Evolutionary conservation across 1,139 yeast species (phyloP).

Genomic region (Pichiaceae sp.): DNA sequence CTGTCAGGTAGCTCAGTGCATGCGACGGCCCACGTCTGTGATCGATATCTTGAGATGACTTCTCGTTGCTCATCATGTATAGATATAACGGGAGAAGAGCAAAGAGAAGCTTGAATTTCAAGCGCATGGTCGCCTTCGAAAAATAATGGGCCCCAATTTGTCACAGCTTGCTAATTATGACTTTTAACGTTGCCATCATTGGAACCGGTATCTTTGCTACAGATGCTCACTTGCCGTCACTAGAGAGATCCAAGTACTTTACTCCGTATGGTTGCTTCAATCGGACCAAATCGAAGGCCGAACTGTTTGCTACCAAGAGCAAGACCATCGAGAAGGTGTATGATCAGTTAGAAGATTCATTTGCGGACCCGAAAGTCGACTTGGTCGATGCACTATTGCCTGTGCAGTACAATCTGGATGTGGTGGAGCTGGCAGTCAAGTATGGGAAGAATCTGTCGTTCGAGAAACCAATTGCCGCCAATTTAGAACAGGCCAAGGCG

Average conservation of each 20-base stretch:
- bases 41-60: too few relatives aligned
- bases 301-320: slow-evolving; percentile 62
- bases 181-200: slow-evolving; percentile 59
- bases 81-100: too few relatives aligned
- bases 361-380: slow-evolving; percentile 57
- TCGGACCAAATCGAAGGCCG: slow-evolving; percentile 78
- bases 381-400: slow-evolving; percentile 82
- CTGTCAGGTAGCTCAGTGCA: not conserved
- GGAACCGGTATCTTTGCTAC: slow-evolving; percentile 94
- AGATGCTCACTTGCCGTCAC: slow-evolving; percentile 71
- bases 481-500: slow-evolving; percentile 66
- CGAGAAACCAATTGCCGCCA: slow-evolving; percentile 92
- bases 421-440: slow-evolving; percentile 55
- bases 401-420: slow-evolving; percentile 64
- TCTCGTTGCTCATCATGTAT: too few relatives aligned
- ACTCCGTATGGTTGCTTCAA: slow-evolving; percentile 60
- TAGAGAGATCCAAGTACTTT: slow-evolving; percentile 38
- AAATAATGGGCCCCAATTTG: too few relatives aligned
- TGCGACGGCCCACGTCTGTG: not conserved
- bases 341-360: slow-evolving; percentile 54
- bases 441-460: slow-evolving; percentile 70
- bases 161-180: too few relatives aligned
- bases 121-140: too few relatives aligned
- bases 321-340: slow-evolving; percentile 47
- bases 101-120: too few relatives aligned